Evolutionary conservation across 305 asterid species (phyloP), one percentile per base, ranked within the genome.

Genomic region (Fraxinus albicans): DNA sequence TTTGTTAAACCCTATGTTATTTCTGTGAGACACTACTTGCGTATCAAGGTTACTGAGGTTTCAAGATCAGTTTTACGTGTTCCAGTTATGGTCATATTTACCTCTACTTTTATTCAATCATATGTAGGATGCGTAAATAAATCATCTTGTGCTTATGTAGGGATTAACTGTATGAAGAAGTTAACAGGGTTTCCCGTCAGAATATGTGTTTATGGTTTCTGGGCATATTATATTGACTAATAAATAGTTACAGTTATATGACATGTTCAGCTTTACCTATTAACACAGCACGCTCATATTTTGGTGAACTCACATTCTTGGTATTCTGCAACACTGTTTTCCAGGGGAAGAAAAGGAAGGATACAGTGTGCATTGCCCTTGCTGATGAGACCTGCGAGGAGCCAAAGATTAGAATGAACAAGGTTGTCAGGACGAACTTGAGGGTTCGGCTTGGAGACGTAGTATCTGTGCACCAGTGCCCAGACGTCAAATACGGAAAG

Each of bases 281-380:
- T 15, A 17, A 27, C 15, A 15, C 78, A 23, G 35, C 27, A 36
- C 27, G n/a, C 36, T 70, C 33, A 29, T 73, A 78, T 15, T 73
- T 82, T 50, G 78, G 44, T 80, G 65, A 36, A 72, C 31, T 74
- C 15, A 34, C 65, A 40, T 40, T 83, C 69, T 70, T 36, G 79
- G 53, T 9, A 10, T 42, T 19, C 23, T 81, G 35, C 38, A 53
- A 31, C 67, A 17, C 53, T 82, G 23, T 36, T 85, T 82, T 70
- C 63, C 89, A 87, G 90, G 92, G 93, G 1, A 90, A 90, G 89
- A 90, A 89, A 73, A 83, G 91, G 80, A 88, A 86, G 82, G 88
- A 87, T 40, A 90, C 90, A 5, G 87, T 90, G 17, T 81, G 90
- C 86, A 87, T 87, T 47, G 89, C 89, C 35, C 88, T 84, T 40